Evolutionary conservation across 1,139 yeast genomes (phyloP), one percentile per base, ranked within the genome.

Genomic region (Taphrina pruni): DNA sequence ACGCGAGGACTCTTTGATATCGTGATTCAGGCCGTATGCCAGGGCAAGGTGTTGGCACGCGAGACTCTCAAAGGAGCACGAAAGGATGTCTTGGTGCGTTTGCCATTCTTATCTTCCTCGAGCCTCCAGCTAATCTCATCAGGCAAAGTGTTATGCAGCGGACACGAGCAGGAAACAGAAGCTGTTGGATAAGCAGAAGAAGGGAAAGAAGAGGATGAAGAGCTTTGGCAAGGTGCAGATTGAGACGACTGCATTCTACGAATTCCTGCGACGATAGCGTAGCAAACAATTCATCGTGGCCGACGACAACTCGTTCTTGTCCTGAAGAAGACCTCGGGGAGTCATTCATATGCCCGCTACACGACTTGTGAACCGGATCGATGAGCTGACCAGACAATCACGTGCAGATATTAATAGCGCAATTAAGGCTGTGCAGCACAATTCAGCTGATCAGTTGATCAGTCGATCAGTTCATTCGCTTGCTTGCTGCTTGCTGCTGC

Each of bases 11-110:
- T 93, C 71, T 94, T 89, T 76, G 99, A 94, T 77, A 97, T 94
- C 50, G 88, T 94, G 8, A 89, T 94, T 71, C 99, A 94, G 77
- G 97, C 98, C 2, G 84, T 85, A 73, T 94, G 95, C n/a, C 89
- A 88, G 70, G 87, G 86, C 74, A 88, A 88, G 75, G 87, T 91
- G 36, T 83, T 94, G 12, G 97, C 98, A 0, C 82, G 99, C 72
- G 97, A 94, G 76, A 93, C 98, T 0, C 90, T 94, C 73, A 90
- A 90, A 77, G 98, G 98, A 1, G 86, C 90, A 76, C 82, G 97
- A 72, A 94, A 94, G 78, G 99, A 94, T 78, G 99, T 94, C 21
- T 82, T 51, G 36, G 52, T 46, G n/a, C 21, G 52, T 12, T 46
- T 2, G 20, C 1, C 26, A 39, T 46, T 46, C 5, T 46, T 3